Conservation (phyloP, 164 flowering plant genomes). For the Houttuynia cordata region DNA sequence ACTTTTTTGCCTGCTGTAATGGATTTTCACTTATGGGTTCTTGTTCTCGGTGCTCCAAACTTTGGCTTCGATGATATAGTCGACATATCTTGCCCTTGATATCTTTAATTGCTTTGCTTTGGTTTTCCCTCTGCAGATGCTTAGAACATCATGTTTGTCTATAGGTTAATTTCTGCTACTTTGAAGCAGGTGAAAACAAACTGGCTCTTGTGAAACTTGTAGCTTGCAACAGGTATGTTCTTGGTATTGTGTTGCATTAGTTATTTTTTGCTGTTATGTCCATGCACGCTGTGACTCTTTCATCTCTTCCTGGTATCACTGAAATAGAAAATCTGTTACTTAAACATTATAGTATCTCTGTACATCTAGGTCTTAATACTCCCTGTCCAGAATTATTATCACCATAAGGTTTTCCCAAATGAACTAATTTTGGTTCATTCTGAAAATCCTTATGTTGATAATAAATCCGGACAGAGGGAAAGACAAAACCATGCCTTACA, state of each 20-base stretch:
- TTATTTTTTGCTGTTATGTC: background rate
- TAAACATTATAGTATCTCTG: background rate
- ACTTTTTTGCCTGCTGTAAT: no score
- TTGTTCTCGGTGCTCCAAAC: no score
- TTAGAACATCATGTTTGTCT: background rate
- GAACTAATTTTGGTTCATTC: no score
- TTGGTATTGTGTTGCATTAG: background rate
- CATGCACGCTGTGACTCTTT: background rate
- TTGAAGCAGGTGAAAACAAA: constrained; percentile 93
- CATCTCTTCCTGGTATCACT: no score
- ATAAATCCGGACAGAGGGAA: no score
- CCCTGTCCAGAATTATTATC: no score
- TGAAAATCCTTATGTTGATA: no score
- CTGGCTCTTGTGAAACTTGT: constrained; percentile 93
- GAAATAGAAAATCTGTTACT: background rate
- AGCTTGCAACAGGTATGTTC: constrained; percentile 54
- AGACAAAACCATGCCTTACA: background rate
- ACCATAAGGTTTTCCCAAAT: no score
- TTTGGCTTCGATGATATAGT: no score
- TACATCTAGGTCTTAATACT: background rate
- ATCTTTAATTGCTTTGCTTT: background rate
- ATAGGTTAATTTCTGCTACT: constrained; percentile 86
- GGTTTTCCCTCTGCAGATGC: background rate
- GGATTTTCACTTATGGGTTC: no score
- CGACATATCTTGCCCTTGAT: no score